Conservation (phyloP, 2,329 filamentous ascomycete species). For the Lachnellula cervina region DNA sequence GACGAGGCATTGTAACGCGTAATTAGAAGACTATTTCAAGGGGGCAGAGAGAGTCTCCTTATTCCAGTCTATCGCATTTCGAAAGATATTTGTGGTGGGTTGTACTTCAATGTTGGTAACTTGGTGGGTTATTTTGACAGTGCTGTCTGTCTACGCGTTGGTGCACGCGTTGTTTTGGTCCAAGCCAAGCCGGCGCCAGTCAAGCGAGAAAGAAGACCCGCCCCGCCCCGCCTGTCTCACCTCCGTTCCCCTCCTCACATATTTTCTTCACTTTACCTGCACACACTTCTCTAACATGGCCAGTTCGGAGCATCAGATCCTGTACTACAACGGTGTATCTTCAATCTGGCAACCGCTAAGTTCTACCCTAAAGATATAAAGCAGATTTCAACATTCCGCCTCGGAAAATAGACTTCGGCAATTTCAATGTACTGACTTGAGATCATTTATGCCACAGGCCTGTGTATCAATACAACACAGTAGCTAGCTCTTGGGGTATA, state of each 20-base stretch:
- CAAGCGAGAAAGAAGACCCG: background rate
- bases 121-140: background rate
- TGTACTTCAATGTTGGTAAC: background rate
- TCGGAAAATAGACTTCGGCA: background rate
- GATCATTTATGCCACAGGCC: background rate
- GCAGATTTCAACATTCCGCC: no score
- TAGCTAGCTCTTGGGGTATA: background rate
- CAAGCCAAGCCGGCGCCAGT: background rate
- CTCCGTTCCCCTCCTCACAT: background rate
- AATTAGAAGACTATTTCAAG: background rate
- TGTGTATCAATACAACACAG: no score
- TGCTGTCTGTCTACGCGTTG: background rate
- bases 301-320: no score
- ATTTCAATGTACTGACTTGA: background rate
- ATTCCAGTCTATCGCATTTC: background rate
- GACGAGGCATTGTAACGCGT: slow-evolving; percentile 29
- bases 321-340: no score
- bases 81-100: slow-evolving; percentile 1
- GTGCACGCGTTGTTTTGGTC: background rate
- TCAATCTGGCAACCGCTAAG: no score
- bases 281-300: no score
- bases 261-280: no score
- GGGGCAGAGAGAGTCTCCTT: background rate
- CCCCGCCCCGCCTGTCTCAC: background rate
- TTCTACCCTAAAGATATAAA: no score